Percentiles rank a stretch among this genome's conserved stretches.
These are phyloP conservation scores for Cystobasidium onofrii DNA, from an alignment of 768 basidiomycete species.

Conservation along the genomic window DNA sequence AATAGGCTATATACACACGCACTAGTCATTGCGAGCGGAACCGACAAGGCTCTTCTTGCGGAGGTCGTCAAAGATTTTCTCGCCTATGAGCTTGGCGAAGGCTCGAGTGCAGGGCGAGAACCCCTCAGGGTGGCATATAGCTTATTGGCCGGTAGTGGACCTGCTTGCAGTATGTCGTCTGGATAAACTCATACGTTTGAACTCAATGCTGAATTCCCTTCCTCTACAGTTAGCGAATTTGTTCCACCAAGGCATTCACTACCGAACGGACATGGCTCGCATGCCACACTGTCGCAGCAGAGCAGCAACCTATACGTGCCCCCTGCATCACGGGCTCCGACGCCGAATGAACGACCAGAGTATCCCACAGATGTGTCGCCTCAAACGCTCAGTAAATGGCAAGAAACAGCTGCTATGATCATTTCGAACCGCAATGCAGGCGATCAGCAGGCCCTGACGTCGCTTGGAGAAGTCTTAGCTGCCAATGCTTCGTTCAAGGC, in stretches of 20 bases:
- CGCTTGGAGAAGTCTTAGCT: constrained; percentile 73
- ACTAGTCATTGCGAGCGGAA: constrained; percentile 81
- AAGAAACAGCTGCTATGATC: constrained; percentile 76
- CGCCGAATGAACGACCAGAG: background rate
- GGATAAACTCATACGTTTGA: background rate
- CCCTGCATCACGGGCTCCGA: constrained; percentile 53
- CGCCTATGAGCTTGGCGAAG: constrained; percentile 59
- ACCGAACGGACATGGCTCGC: background rate
- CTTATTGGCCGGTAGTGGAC: constrained; percentile 72
- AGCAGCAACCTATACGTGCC: background rate
- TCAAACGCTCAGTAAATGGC: constrained; percentile 67
- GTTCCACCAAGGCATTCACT: constrained; percentile 47
- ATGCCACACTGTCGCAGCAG: background rate
- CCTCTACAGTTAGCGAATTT: constrained; percentile 61
- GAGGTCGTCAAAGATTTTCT: constrained; percentile 81
- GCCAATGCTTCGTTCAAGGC: constrained; percentile 68
- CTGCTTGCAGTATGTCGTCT: constrained; percentile 57
- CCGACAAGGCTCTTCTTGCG: constrained; percentile 90
- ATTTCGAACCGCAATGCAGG: constrained; percentile 60
- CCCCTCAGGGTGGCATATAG: constrained; percentile 72
- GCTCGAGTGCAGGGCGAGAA: constrained; percentile 55
- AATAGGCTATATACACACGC: constrained; percentile 92
- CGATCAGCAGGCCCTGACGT: constrained; percentile 64
- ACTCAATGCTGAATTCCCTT: background rate
- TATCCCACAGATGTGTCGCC: constrained; percentile 51